phyloP scores from a whole-genome alignment of 305 asterid species.

The Fraxinus floribunda region DNA sequence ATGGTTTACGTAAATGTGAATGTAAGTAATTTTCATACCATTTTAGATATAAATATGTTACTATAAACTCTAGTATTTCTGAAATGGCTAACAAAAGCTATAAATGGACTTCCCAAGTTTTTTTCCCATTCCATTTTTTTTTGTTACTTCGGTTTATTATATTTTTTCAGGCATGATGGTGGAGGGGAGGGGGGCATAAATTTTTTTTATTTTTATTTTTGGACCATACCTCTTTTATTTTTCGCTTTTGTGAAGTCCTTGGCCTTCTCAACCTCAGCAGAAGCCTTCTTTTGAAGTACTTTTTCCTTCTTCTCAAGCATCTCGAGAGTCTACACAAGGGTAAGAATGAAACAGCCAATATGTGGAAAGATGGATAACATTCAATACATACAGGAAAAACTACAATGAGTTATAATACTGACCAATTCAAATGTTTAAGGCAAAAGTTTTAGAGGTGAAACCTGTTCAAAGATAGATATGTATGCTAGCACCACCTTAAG shows the following conservation, averaged over 20 bases:
- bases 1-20: background rate
- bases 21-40: background rate
- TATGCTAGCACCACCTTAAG: background rate
- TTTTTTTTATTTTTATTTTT: background rate
- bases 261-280: constrained; percentile 83
- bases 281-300: constrained; percentile 70
- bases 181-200: background rate
- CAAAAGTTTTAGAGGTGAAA: background rate
- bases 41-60: background rate
- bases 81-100: background rate
- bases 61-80: background rate
- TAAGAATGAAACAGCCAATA: constrained; percentile 15
- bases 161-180: background rate
- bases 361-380: background rate
- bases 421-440: background rate
- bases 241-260: constrained; percentile 68
- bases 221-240: constrained; percentile 67
- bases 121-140: background rate
- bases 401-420: background rate
- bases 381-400: background rate
- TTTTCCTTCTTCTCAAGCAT: constrained; percentile 86
- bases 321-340: constrained; percentile 60
- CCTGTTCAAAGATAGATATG: background rate
- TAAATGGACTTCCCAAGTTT: background rate
- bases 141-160: background rate